Conservation (phyloP, 2,329 filamentous ascomycete genomes). For the Nemania serpens region DNA sequence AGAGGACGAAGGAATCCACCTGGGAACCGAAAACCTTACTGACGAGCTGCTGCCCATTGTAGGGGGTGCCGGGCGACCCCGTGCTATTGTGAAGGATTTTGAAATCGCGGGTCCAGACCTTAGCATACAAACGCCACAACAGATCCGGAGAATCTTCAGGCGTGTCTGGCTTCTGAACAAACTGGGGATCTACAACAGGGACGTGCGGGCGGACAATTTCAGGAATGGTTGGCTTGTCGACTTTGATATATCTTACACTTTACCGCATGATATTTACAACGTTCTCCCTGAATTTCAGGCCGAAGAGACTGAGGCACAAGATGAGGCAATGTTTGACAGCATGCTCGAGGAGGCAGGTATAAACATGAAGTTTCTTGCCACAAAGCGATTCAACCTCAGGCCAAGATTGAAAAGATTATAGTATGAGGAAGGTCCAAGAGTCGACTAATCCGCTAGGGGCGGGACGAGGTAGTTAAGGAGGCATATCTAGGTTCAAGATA, state of each 20-base stretch:
- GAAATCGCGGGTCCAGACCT: slow-evolving; percentile 5
- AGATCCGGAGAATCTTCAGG: slow-evolving; percentile 2
- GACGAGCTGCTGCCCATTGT: background rate
- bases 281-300: background rate
- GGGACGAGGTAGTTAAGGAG: no score
- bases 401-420: background rate
- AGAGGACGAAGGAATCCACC: background rate
- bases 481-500: no score
- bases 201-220: slow-evolving; percentile 8
- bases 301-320: background rate
- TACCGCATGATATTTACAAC: slow-evolving; percentile 6
- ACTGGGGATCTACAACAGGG: slow-evolving; percentile 7
- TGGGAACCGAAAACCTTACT: slow-evolving; percentile 1
- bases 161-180: background rate
- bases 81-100: slow-evolving; percentile 14
- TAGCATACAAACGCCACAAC: slow-evolving; percentile 1
- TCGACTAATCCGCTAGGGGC: background rate
- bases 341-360: slow-evolving; percentile 8
- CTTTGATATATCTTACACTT: slow-evolving; percentile 7
- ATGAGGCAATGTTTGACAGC: background rate
- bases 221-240: slow-evolving; percentile 14
- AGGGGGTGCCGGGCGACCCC: slow-evolving; percentile 7
- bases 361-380: background rate
- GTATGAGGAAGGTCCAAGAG: background rate
- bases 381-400: background rate